Base-by-base conservation (phyloP, 208 protist species). In the Acanthamoeba healyi region DNA sequence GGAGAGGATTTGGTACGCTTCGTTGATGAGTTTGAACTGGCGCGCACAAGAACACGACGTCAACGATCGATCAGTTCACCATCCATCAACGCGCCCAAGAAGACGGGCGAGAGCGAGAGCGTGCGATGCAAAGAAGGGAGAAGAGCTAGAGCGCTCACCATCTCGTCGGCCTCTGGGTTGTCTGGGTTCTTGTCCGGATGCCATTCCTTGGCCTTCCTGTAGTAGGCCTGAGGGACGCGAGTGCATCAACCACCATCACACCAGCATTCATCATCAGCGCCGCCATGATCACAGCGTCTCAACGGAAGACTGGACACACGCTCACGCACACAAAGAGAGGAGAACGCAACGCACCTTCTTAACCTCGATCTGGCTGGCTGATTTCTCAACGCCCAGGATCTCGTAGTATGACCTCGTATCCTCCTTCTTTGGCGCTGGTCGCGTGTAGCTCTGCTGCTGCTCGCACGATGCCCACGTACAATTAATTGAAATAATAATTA, bases 101-200 rank as follows among this genome's bases (percentile, higher is more conserved):
- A n/a, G n/a, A n/a, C n/a, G n/a, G n/a, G n/a, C n/a, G n/a, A n/a
- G n/a, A n/a, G n/a, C n/a, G n/a, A n/a, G n/a, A n/a, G 38, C 22
- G 15, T 54, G 36, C 36, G 12, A 22, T 17, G 15, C 70, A 22
- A 22, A 22, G 24, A 17, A 79, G 15, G 36, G 24, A 79, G 12
- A 49, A 46, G 36, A 40, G 65, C 7, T 4, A 49, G 44, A 49
- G 44, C 44, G 7, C 44, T 49, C 12, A 89, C 79, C 79, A 87
- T 87, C 61, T 87, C 79, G 14, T 87, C 79, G 46, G 94, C 94
- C 34, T 95, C 32, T 38, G 94, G 93, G 40, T 95, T 89, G 54
- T 90, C 91, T 49, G 93, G 34, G 29, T 46, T 79, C 38, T 96
- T 95, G 82, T 96, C 96, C n/a, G 96, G 96, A 51, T 97, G 96